Evolutionary conservation across 192 early-diverging fungal species (phyloP), one percentile per base, ranked within the genome.

Genomic region (Gryganskiella cystojenkinii): DNA sequence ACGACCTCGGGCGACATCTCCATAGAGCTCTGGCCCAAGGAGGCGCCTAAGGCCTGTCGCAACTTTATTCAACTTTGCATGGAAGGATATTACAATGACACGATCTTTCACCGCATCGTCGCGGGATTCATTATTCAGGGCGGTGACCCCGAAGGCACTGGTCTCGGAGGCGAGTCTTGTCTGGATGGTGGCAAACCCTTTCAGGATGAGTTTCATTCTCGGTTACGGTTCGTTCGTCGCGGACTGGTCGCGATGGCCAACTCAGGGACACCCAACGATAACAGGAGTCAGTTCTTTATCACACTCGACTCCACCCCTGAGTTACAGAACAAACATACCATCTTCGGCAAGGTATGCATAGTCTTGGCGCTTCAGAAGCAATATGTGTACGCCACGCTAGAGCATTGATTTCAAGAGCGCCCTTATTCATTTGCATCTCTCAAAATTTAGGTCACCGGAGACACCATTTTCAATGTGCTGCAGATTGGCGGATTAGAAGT

Each of bases 1-100:
- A 97, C 97, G 13, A 90, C 92, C 9, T 82, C 81, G 30, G 97
- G 97, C 15, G 92, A 94, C 75, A 87, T 99, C 30, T 92, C 95
- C 31, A 89, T 99, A 20, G 95, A 97, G 75, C 87, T 98, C 33
- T 99, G 95, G 94, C 84, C 93, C n/a, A 97, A 97, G 63, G 96
- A 99, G 75, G 70, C 92, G 0, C 97, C 97, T 0, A 92, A 92
- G 61, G 91, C 97, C 11, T 91, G 91, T 64, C 86, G 96, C n/a
- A 99, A 99, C 81, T 99, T 99, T 87, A 82, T 99, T 14, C 96
- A 98, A 69, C 85, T 98, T 13, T 93, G 92, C 58, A 62, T 95
- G 60, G 95, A 98, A 71, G 91, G 95, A 6, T 95, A 96, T 66
- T 98, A 96, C 70, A 87, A 97, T 68, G 78, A 84, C 35, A 95